Base-by-base conservation (phyloP, 306 rosid genomes). In the Vigna nakashimae region DNA sequence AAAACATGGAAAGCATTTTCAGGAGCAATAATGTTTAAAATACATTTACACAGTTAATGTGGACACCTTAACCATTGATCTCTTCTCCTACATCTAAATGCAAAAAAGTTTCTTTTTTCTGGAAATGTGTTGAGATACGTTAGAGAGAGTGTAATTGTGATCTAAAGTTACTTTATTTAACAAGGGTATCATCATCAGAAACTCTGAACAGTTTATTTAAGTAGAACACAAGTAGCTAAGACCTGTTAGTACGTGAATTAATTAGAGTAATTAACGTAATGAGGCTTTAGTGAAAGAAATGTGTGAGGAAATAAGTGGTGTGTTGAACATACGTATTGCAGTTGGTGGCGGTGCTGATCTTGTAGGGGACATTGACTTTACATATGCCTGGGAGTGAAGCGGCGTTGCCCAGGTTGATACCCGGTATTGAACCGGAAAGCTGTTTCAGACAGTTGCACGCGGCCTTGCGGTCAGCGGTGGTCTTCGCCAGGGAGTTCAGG, bases 301-400 rank as follows among this genome's bases (percentile, higher is more conserved):
- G 16, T 0, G 50, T 45, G 16, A 12, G 16, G 49, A 40, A 40
- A 40, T 11, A 9, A 8, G 46, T 42, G 46, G 12, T 45, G 16
- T 11, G 4, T 12, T 13, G 10, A 45, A 12, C 50, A 12, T 80
- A 80, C 80, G 48, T 40, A 13, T 2, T 0, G 3, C 97, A 89
- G 81, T 91, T 72, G 42, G 89, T 84, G 80, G 77, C 60, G 30
- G 85, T 48, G 83, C 92, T 87, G 85, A 91, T 80, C 81, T 74
- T 80, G 86, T 89, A 91, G 53, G 92, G 92, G 58, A 91, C 50
- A 24, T 5, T 46, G 65, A 82, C 88, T 0, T 60, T 63, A 6
- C 97, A 91, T 30, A 22, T 45, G 14, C 10, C 18, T 0, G 92
- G 94, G 38, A 85, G 87, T 16, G 58, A 2, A 3, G 60, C 85